These are phyloP conservation scores for Fraxinus anomala DNA, from an alignment of 257 asterid genomes.

Conservation along the genomic window DNA sequence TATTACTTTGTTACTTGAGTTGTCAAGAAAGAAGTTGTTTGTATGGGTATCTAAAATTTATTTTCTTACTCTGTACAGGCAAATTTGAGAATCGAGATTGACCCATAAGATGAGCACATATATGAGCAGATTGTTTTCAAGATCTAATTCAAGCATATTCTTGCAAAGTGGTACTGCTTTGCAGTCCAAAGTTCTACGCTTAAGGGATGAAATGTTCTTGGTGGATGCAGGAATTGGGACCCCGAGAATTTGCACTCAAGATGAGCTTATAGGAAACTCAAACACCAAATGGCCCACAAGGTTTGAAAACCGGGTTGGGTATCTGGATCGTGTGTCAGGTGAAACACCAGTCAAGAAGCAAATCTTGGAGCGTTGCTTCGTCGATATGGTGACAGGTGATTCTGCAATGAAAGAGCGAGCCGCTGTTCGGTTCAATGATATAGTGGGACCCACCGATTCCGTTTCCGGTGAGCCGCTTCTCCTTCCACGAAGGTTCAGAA, in stretches of 20 bases:
- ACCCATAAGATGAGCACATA: constrained; percentile 43
- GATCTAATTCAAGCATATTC: constrained; percentile 55
- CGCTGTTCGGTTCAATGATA: constrained; percentile 41
- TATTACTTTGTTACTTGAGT: not conserved
- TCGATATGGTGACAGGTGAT: constrained; percentile 55
- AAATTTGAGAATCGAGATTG: not conserved
- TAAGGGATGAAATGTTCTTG: constrained; percentile 43
- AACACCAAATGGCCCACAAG: constrained; percentile 30
- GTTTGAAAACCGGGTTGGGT: constrained; percentile 45
- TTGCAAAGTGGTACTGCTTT: constrained; percentile 44
- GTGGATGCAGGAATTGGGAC: constrained; percentile 50
- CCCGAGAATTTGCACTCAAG: constrained; percentile 40
- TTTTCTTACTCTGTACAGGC: not conserved
- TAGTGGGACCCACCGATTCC: constrained; percentile 38
- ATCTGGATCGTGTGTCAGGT: constrained; percentile 33
- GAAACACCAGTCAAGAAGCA: constrained; percentile 29
- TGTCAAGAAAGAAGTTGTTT: not conserved
- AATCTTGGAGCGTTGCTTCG: constrained; percentile 50
- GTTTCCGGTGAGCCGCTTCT: constrained; percentile 54
- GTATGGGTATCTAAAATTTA: not conserved
- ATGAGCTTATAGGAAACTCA: constrained; percentile 40
- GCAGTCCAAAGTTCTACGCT: constrained; percentile 43
- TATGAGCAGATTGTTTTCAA: constrained; percentile 49
- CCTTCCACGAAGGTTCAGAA: constrained; percentile 52
- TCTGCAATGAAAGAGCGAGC: constrained; percentile 37